Conservation (phyloP, 495 filamentous ascomycete species). For the Tuber microsphaerosporum region DNA sequence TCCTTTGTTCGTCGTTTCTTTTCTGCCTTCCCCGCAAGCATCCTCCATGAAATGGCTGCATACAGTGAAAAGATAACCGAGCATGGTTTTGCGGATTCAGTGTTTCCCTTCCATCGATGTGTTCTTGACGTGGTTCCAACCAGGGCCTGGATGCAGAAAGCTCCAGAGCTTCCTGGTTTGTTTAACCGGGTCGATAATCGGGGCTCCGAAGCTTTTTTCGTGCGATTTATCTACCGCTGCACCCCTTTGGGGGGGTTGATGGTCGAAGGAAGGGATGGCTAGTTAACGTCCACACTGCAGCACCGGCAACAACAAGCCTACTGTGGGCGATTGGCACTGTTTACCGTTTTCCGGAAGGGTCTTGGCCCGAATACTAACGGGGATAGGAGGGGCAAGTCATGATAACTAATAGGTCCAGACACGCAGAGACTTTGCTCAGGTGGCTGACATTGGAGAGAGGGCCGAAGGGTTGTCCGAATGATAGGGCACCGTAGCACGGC, state of each 20-base stretch:
- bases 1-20: conserved; percentile 15
- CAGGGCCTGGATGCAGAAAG: conserved; percentile 29
- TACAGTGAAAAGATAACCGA: conserved; percentile 24
- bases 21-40: conserved; percentile 29
- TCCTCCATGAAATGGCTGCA: conserved; percentile 27
- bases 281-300: conserved; percentile 12
- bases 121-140: conserved; percentile 38
- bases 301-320: conserved; percentile 4
- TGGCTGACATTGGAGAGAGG: not conserved
- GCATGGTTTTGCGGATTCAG: conserved; percentile 11
- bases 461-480: conserved; percentile 15
- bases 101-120: conserved; percentile 23
- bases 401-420: conserved; percentile 4
- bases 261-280: conserved; percentile 20
- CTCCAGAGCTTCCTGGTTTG: conserved; percentile 28
- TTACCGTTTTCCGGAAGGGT: conserved; percentile 29
- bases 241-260: conserved; percentile 12
- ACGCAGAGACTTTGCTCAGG: not conserved
- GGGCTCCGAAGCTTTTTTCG: conserved; percentile 4
- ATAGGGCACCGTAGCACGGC: conserved; percentile 23
- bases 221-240: conserved; percentile 26
- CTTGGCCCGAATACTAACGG: conserved; percentile 21
- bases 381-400: conserved; percentile 20
- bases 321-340: conserved; percentile 10
- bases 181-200: conserved; percentile 21